Evolutionary conservation across 495 filamentous ascomycete genomes (phyloP), one percentile per base, ranked within the genome.

Genomic region (Penicillium macrosclerotiorum): DNA sequence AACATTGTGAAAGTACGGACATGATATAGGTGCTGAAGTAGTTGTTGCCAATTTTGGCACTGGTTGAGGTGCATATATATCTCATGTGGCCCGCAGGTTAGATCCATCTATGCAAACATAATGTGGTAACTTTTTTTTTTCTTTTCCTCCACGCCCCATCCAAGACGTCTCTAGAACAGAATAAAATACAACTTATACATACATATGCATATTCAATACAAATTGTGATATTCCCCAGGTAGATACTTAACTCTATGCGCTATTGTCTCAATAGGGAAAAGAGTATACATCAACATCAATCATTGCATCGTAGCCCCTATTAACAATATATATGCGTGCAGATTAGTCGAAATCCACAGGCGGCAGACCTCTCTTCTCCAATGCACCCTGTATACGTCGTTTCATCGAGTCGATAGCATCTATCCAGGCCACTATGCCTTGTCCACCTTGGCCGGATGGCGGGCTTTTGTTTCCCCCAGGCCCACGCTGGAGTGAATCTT

Each of bases 351-450:
- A 76, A 19, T 80, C 76, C 59, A 90, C 73, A 14, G 58, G 59
- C 5, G 82, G 84, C 47, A 94, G 54, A 0, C 85, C 87, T 46
- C 89, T 77, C 47, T 69, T 70, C 50, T 57, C 63, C 29, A 87
- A 71, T 4, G 82, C 88, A 35, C 59, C 64, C 51, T 85, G 75
- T 9, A 91, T 75, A 25, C 72, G 77, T 29, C 64, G 55, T 57
- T 82, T 79, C 18, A 92, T 66, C 3, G 45, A 60, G 40, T 49
- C 56, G 29, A 91, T 37, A 8, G 82, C 85, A 36, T 68, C 57
- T 3, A 56, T 48, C 82, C 82, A 85, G 3, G 57, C 51, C 2
- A 60, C 27, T 12, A 36, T 34, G 9, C 42, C 56, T 17, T 54
- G 48, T 27, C 31, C 49, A 11, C 42, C 49, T 25, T 54, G 48